Evolutionary conservation across 345 rosid genomes (phyloP).

Genomic region (Erysimum cheiranthoides): DNA sequence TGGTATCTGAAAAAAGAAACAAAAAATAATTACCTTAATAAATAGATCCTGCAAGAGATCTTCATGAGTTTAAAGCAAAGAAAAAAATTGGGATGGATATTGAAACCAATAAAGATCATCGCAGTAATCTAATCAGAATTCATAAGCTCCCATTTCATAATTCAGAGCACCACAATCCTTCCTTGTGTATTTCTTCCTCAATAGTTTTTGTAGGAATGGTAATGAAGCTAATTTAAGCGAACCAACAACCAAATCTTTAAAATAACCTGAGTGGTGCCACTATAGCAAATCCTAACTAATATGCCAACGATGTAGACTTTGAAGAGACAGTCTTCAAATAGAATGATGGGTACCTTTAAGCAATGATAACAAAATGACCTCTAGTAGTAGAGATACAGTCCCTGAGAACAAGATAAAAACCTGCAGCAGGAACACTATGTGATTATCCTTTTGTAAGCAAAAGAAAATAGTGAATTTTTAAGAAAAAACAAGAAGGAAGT

Average conservation of each 20-base stretch:
- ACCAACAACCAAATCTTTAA: conserved; percentile 2
- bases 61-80: not conserved
- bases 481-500: not conserved
- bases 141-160: not conserved
- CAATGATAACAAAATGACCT: conserved; percentile 67
- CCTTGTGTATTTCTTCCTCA: not conserved
- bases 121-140: conserved; percentile 14
- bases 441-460: not conserved
- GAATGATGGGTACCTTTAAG: conserved; percentile 67
- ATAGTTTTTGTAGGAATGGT: conserved; percentile 11
- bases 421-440: conserved; percentile 54
- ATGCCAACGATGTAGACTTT: conserved; percentile 21
- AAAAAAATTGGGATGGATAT: not conserved
- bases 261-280: not conserved
- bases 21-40: conserved; percentile 11
- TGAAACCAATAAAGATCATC: conserved; percentile 3
- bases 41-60: not conserved
- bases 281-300: conserved; percentile 25
- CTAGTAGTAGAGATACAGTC: conserved; percentile 62
- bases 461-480: conserved; percentile 1
- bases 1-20: conserved; percentile 61
- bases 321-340: conserved; percentile 2
- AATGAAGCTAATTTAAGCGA: not conserved
- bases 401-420: conserved; percentile 82
- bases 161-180: conserved; percentile 15